phyloP scores from a whole-genome alignment of 768 basidiomycete genomes.

The Mycena sanguinolenta region DNA sequence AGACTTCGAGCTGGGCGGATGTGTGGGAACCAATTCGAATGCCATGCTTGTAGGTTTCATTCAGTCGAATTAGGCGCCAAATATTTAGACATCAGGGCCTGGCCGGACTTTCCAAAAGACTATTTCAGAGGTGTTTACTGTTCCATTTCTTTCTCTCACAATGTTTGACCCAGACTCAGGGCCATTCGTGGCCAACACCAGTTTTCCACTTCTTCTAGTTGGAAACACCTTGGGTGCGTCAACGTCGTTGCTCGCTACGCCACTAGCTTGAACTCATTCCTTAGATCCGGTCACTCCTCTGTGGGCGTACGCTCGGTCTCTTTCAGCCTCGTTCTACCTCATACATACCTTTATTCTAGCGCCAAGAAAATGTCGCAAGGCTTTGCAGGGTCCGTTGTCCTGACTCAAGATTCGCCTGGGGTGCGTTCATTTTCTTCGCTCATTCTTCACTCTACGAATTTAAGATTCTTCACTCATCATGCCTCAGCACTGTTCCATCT shows the following conservation, averaged over 20 bases:
- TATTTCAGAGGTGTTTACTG: conserved; percentile 25
- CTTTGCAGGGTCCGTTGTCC: conserved; percentile 38
- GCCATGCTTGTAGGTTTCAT: conserved; percentile 14
- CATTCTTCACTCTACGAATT: no score
- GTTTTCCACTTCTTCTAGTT: conserved; percentile 17
- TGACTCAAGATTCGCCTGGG: conserved; percentile 37
- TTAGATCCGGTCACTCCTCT: conserved; percentile 40
- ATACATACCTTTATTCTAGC: conserved; percentile 5
- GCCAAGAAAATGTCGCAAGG: conserved; percentile 38
- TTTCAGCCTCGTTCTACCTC: not conserved
- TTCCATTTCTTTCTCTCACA: conserved; percentile 43
- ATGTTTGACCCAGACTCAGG: conserved; percentile 67
- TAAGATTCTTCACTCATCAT: not conserved
- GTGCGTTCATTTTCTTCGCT: not conserved
- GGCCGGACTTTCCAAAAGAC: conserved; percentile 33
- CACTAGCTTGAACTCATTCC: not conserved
- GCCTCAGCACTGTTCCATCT: conserved; percentile 36
- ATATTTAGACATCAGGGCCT: conserved; percentile 22
- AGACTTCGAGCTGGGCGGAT: conserved; percentile 13
- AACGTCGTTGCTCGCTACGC: no score
- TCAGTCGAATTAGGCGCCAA: not conserved
- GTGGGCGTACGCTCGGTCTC: conserved; percentile 22
- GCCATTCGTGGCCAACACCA: not conserved
- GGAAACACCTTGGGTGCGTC: conserved; percentile 29
- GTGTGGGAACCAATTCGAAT: conserved; percentile 5